phyloP scores from a whole-genome alignment of 2,329 filamentous ascomycete species.

The Thermoascus crustaceus region DNA sequence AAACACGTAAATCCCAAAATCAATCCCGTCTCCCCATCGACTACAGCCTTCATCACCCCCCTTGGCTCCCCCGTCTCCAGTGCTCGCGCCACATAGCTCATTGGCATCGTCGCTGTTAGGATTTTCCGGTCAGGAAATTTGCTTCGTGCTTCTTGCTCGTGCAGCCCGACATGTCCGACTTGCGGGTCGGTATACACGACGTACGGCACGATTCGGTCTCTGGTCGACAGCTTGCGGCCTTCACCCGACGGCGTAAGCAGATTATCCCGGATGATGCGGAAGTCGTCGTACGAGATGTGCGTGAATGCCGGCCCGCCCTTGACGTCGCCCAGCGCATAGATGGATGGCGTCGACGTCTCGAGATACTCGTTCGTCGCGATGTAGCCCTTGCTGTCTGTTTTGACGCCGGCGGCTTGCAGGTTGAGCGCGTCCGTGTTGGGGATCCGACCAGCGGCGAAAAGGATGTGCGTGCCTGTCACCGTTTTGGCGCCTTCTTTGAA shows the following conservation, averaged over 20 bases:
- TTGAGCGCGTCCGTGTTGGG: constrained; percentile 44
- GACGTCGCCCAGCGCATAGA: constrained; percentile 47
- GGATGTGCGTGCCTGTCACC: constrained; percentile 36
- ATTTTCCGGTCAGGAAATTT: constrained; percentile 24
- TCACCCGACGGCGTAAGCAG: constrained; percentile 25
- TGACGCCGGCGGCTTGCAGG: constrained; percentile 35
- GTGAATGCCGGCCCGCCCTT: constrained; percentile 48
- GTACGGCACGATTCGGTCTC: constrained; percentile 37
- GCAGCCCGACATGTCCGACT: constrained; percentile 45
- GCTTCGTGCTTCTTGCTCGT: constrained; percentile 32
- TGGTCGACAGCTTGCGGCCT: constrained; percentile 15
- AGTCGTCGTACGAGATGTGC: constrained; percentile 51
- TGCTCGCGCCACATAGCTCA: constrained; percentile 44
- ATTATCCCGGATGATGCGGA: constrained; percentile 43
- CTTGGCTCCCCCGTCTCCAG: constrained; percentile 46
- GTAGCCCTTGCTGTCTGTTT: constrained; percentile 36
- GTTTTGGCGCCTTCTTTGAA: constrained; percentile 6
- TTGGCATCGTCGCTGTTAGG: constrained; percentile 44
- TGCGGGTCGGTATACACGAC: constrained; percentile 49
- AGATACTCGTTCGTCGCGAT: constrained; percentile 39
- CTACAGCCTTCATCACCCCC: constrained; percentile 46
- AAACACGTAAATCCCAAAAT: constrained; percentile 48
- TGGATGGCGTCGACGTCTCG: constrained; percentile 33
- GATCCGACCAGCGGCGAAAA: constrained; percentile 43
- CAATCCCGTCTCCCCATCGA: constrained; percentile 40